phyloP scores from a whole-genome alignment of 257 asterid genomes.

The Przewalskia tangutica region DNA sequence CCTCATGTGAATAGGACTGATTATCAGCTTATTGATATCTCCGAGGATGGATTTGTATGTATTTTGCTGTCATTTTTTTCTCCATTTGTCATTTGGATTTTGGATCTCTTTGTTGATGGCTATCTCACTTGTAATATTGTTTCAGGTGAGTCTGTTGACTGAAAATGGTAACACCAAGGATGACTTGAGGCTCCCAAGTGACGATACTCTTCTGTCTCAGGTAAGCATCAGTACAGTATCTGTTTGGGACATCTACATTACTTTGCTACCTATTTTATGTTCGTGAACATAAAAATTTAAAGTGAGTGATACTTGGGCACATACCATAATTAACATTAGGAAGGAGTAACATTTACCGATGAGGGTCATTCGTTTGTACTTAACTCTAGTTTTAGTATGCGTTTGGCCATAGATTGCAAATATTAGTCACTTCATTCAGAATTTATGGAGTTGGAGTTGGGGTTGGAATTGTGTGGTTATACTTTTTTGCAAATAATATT shows the following conservation, averaged over 20 bases:
- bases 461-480: no score
- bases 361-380: not conserved
- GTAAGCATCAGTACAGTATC: not conserved
- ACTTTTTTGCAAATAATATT: no score
- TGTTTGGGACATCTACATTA: not conserved
- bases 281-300: not conserved
- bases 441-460: no score
- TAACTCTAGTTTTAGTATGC: not conserved
- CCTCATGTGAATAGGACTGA: slow-evolving; percentile 40
- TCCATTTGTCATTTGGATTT: not conserved
- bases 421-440: no score
- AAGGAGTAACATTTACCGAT: not conserved
- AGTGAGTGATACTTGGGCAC: not conserved
- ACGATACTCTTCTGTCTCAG: slow-evolving; percentile 27
- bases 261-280: not conserved
- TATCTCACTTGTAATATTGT: not conserved
- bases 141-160: slow-evolving; percentile 30
- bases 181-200: slow-evolving; percentile 35
- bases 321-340: not conserved
- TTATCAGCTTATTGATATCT: slow-evolving; percentile 30
- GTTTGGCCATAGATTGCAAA: no score
- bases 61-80: not conserved
- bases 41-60: slow-evolving; percentile 35
- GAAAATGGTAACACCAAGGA: slow-evolving; percentile 37
- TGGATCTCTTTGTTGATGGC: not conserved